phyloP scores from a whole-genome alignment of 331 rosid genomes.

The Rhamnella rubrinervis region DNA sequence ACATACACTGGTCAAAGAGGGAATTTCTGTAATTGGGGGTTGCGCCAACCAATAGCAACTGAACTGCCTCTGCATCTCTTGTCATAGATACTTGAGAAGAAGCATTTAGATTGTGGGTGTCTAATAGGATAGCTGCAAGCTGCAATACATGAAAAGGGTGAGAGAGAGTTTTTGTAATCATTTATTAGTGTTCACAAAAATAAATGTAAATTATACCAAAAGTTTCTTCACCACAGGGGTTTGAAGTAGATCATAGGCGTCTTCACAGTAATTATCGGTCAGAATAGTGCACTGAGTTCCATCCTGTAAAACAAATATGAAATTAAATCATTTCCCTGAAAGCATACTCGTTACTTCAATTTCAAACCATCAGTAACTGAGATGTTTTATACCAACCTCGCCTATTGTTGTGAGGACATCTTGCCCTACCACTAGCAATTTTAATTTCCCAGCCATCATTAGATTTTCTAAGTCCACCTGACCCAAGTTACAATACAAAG shows the following conservation, averaged over 20 bases:
- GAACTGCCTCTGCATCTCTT: conserved; percentile 92
- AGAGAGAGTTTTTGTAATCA: background rate
- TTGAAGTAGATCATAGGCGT: conserved; percentile 86
- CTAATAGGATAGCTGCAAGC: conserved; percentile 80
- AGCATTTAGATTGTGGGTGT: conserved; percentile 67
- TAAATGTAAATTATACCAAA: conserved; percentile 48
- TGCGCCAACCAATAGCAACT: conserved; percentile 73
- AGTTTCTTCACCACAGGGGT: conserved; percentile 68
- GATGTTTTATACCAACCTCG: conserved; percentile 46
- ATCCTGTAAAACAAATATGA: conserved; percentile 39
- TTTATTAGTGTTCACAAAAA: conserved; percentile 2
- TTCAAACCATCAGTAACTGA: background rate
- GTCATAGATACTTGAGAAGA: conserved; percentile 60
- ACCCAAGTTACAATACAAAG: conserved; percentile 17
- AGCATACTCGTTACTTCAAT: conserved; percentile 28
- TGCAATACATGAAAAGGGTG: conserved; percentile 24
- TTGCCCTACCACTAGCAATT: conserved; percentile 59
- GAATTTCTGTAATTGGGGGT: conserved; percentile 59
- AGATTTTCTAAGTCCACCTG: conserved; percentile 77
- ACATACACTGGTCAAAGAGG: conserved; percentile 66
- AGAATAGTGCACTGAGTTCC: conserved; percentile 84
- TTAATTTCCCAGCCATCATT: conserved; percentile 60
- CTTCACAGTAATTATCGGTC: conserved; percentile 86
- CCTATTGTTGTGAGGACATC: conserved; percentile 55
- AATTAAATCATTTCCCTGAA: conserved; percentile 2